Evolutionary conservation across 2,329 filamentous ascomycete genomes (phyloP).

Genomic region (Talaromyces atroroseus): DNA sequence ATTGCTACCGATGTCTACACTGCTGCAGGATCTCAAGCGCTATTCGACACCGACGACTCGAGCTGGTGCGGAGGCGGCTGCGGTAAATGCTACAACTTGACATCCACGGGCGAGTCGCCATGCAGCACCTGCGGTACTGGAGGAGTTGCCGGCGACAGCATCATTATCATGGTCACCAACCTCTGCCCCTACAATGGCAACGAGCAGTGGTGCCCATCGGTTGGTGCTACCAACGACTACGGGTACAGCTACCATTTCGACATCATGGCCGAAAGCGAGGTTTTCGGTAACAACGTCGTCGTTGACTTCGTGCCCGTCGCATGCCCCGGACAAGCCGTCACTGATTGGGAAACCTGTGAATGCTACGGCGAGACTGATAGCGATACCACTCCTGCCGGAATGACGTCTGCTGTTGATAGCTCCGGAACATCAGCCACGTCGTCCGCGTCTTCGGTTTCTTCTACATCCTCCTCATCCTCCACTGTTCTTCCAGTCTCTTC

Average conservation of each 20-base stretch:
- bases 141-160: constrained; percentile 19
- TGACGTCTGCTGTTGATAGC: constrained; percentile 2
- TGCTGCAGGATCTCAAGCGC: constrained; percentile 20
- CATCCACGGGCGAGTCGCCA: constrained; percentile 18
- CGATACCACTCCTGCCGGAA: constrained; percentile 12
- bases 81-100: constrained; percentile 23
- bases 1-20: constrained; percentile 17
- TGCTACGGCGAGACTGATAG: constrained; percentile 19
- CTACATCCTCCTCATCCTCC: not conserved
- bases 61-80: constrained; percentile 23
- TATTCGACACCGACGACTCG: constrained; percentile 20
- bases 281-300: constrained; percentile 31
- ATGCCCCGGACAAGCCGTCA: constrained; percentile 23
- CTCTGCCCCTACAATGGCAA: constrained; percentile 34
- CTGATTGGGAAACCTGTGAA: constrained; percentile 23
- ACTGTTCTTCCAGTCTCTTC: not conserved
- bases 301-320: constrained; percentile 28
- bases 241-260: constrained; percentile 35
- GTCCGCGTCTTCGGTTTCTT: not conserved
- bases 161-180: constrained; percentile 30
- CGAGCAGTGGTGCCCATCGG: constrained; percentile 30
- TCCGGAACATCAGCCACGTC: not conserved
- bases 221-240: constrained; percentile 28
- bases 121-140: constrained; percentile 20
- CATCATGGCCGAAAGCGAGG: constrained; percentile 28